Evolutionary conservation across 805 yeast species (phyloP), one percentile per base, ranked within the genome.

Genomic region (Wickerhamomyces canadensis): DNA sequence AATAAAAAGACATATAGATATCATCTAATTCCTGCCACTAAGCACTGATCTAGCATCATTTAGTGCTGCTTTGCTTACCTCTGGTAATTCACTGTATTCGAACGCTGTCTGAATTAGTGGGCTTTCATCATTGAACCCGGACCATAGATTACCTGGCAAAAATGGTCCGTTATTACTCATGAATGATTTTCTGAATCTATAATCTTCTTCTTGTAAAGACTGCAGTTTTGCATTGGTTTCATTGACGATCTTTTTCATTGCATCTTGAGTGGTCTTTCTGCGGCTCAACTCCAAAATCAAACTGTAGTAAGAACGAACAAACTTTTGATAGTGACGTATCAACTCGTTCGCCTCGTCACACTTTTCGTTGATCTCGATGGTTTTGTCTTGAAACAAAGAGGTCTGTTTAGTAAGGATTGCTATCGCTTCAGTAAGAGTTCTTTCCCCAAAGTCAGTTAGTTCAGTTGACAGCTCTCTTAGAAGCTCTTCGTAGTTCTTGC

Each of bases 121-220:
- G 4, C 15, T 18, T 1, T 58, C 57, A 24, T 59, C 67, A 25
- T 62, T 57, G 27, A 68, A 56, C 3, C 68, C 67, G 1, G 66
- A 60, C 76, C 77, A 74, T 4, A 76, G 57, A 42, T 73, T 74
- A 31, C 30, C 36, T 0, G 89, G 89, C 12, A 81, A 57, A 44
- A 57, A 80, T 28, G 70, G 72, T 0, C 80, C 81, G 55, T 78
- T 65, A 5, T 58, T 52, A 2, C 52, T 45, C 31, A 76, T 44
- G 44, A 81, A 81, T 10, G 49, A 37, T 15, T 60, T 49, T 28
- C 84, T 60, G 11, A 57, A 51, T 1, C 50, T 52, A 26, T 55
- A 51, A 42, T 81, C 88, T 3, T 68, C 66, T 5, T 55, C 50
- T 35, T 67, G 64, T 4, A 75, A 47, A 4, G 51, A 37, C 13